Percentiles rank a stretch among this genome's conserved stretches.
phyloP scores from a whole-genome alignment of 352 stramenopile genomes.

The Blastocystis sp. region DNA sequence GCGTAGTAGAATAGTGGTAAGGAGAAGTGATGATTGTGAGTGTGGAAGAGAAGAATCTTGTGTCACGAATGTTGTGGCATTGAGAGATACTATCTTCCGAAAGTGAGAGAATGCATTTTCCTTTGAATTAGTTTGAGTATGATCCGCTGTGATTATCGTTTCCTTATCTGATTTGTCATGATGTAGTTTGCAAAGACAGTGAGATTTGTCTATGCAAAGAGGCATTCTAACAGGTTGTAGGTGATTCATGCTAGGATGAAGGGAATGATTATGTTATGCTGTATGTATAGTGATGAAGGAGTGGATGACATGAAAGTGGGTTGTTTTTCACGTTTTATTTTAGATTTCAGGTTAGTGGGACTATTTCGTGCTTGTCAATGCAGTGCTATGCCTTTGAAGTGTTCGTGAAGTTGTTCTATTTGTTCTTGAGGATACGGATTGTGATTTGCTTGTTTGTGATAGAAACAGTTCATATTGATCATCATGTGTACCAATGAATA shows the following conservation, averaged over 20 bases:
- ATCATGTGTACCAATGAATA: no score
- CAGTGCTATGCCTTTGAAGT: no score
- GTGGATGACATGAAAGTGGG: no score
- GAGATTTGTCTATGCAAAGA: neutral
- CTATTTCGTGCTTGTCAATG: no score
- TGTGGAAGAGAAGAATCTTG: slow-evolving; percentile 49
- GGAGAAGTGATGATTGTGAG: neutral
- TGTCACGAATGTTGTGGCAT: neutral
- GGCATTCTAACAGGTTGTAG: neutral
- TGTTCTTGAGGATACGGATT: no score
- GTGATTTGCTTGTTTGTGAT: no score
- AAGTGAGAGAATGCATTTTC: neutral
- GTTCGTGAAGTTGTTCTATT: no score
- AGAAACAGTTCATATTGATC: no score
- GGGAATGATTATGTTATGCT: neutral
- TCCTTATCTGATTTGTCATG: slow-evolving; percentile 60
- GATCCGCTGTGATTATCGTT: slow-evolving; percentile 64
- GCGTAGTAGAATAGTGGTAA: neutral
- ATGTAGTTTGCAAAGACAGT: neutral
- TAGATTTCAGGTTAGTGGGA: no score
- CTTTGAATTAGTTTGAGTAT: slow-evolving; percentile 66
- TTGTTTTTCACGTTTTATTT: no score
- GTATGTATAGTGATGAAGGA: no score
- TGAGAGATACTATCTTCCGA: slow-evolving; percentile 55
- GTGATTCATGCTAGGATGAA: neutral